Base-by-base conservation (phyloP, 495 filamentous ascomycete species). In the Glutinoglossum americanum region DNA sequence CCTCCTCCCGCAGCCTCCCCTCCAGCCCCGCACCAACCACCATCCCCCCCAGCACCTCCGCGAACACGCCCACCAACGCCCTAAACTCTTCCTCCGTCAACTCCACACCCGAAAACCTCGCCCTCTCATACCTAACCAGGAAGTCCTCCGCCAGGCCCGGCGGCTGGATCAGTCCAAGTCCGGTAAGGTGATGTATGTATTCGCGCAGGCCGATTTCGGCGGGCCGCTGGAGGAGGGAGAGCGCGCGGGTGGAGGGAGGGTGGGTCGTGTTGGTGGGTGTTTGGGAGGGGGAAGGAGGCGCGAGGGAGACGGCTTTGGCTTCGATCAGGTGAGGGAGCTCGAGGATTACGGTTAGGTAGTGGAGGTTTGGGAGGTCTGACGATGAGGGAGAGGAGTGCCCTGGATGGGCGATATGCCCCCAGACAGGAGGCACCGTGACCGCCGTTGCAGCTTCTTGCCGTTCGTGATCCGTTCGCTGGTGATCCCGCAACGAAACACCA, bases 271-370 rank as follows among this genome's bases (percentile, higher is more conserved):
- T 26, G 15, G 39, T 28, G 3, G 33, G 54, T 17, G 17, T 17
- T 5, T 27, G 56, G 21, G 10, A 6, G 37, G 17, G 39, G 21
- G 44, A 10, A n/a, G 41, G 51, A 41, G 85, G 85, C 1, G 87
- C 87, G 41, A 92, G 74, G 0, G 87, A 84, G 13, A 92, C 80
- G 7, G 89, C 92, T 69, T 89, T 89, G 0, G 88, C 89, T 68
- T 98, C 92, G 58, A 98, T 88, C 25, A 98, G 73, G 63, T 94
- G 84, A 1, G 90, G 85, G 15, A 98, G 73, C 70, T 97, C 93
- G 21, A 74, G 71, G 13, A 98, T 77, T n/a, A 98, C 86, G 0
- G 76, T 79, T 41, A 73, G 73, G 65, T 90, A 96, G 49, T 89
- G 80, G 10, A 96, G 68, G 61, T 89, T 80, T 5, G 88, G 80